Evolutionary conservation across 495 filamentous ascomycete genomes (phyloP), one percentile per base, ranked within the genome.

Genomic region (Trichoderma virens): DNA sequence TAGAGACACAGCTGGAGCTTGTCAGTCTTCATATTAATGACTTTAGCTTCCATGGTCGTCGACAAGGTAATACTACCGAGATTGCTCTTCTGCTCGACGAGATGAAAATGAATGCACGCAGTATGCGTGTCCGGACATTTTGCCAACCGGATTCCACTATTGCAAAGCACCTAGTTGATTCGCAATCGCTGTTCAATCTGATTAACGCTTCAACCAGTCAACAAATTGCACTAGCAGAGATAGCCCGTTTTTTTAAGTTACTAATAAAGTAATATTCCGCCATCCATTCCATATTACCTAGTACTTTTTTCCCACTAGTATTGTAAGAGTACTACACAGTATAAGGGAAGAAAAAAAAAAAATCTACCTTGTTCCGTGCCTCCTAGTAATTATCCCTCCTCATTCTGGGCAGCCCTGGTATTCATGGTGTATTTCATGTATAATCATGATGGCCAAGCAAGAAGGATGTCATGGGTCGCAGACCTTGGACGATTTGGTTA

Each of bases 1-100:
- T 80, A 7, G 79, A 82, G 70, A 82, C 79, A 0, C 79, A 82
- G 69, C 63, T 82, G 27, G 78, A 79, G 0, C 70, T 82, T 28
- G 66, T 80, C 16, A 61, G 66, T 4, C 62, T 70, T 27, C 78
- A 80, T 65, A 63, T 75, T 2, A 62, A 76, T 18, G 70, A 71
- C 13, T 80, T 82, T 69, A 73, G 72, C 59, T 82, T 82, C 70
- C 75, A 75, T 66, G 76, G 76, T 8, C 70, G 69, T 1, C 54
- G 66, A 1, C 64, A 71, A 11, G 68, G 73, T 1, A 64, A 71
- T 8, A 51, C 59, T 0, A 65, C 69, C 1, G 62, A 67, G 8
- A 64, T 78, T 13, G 30, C 66, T 18, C 76, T 72, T 8, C 66
- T 79, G 7, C 64, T 82, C 5, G 70, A 79, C 30, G 74, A 72